phyloP scores from a whole-genome alignment of 179 eudicot genomes.

The Carnegiea gigantea region DNA sequence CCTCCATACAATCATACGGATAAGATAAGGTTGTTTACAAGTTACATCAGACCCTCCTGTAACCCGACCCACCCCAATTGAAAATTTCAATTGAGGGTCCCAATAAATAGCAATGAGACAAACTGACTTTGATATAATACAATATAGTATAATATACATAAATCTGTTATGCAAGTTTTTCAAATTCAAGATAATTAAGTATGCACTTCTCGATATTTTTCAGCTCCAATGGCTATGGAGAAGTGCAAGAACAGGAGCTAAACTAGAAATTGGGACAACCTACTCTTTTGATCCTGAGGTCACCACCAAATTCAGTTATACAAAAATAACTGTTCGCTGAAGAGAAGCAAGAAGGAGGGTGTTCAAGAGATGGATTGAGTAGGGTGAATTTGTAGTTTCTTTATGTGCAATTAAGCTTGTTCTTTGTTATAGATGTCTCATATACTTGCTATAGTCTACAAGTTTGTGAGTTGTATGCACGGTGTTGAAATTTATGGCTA shows the following conservation, averaged over 20 bases:
- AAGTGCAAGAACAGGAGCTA: conserved; percentile 74
- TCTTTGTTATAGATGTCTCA: conserved; percentile 23
- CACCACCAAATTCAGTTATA: conserved; percentile 11
- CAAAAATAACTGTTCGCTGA: neutral
- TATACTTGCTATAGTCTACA: neutral
- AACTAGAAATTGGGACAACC: conserved; percentile 22
- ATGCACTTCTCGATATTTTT: neutral
- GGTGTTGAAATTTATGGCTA: conserved; percentile 32
- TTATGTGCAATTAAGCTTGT: conserved; percentile 17
- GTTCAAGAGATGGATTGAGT: conserved; percentile 30
- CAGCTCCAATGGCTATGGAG: conserved; percentile 90
- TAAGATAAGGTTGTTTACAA: neutral
- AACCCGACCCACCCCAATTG: neutral
- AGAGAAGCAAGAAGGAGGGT: no score
- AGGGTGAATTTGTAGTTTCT: conserved; percentile 41
- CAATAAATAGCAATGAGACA: neutral
- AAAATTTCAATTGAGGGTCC: neutral
- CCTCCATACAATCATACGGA: neutral
- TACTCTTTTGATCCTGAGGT: conserved; percentile 35
- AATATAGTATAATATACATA: neutral
- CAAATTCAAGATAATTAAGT: neutral
- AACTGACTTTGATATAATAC: neutral
- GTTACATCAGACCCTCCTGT: neutral
- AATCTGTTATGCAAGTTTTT: neutral
- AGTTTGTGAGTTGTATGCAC: conserved; percentile 26